Evolutionary conservation across 2,329 filamentous ascomycete species (phyloP).

Genomic region (Penicillium concentricum): DNA sequence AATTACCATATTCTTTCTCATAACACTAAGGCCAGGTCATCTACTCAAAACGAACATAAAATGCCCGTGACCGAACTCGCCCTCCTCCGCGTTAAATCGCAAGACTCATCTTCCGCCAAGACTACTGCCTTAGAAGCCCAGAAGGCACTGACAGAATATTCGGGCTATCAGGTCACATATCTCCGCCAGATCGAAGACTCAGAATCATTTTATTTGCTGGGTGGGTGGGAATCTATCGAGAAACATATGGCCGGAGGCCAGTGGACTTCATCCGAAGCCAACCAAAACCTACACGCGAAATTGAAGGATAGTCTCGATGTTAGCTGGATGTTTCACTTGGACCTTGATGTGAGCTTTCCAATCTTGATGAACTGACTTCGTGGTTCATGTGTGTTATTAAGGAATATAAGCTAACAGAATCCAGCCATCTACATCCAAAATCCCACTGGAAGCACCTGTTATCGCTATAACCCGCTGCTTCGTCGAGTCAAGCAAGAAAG

Average conservation of each 20-base stretch:
- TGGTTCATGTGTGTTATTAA: background rate
- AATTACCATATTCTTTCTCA: too few species aligned
- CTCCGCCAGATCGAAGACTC: slow-evolving; percentile 48
- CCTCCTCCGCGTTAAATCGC: slow-evolving; percentile 37
- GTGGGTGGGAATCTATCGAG: slow-evolving; percentile 46
- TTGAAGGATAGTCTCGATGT: slow-evolving; percentile 42
- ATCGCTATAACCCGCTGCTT: slow-evolving; percentile 38
- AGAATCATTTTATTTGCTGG: slow-evolving; percentile 44
- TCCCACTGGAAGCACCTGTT: slow-evolving; percentile 31
- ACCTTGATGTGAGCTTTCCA: slow-evolving; percentile 31
- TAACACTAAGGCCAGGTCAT: too few species aligned
- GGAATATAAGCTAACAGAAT: background rate
- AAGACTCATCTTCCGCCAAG: slow-evolving; percentile 26
- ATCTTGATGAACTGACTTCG: too few species aligned
- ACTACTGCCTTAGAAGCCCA: slow-evolving; percentile 36
- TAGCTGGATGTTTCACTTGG: slow-evolving; percentile 47
- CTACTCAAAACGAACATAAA: background rate
- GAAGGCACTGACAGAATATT: slow-evolving; percentile 38
- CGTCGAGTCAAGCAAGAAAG: slow-evolving; percentile 21
- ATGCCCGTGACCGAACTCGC: slow-evolving; percentile 45
- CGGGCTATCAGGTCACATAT: slow-evolving; percentile 38
- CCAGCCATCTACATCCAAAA: slow-evolving; percentile 9
- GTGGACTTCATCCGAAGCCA: slow-evolving; percentile 45
- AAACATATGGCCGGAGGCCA: slow-evolving; percentile 38
- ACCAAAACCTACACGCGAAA: slow-evolving; percentile 40